Evolutionary conservation across 345 rosid genomes (phyloP).

Genomic region (Physaria fendleri): DNA sequence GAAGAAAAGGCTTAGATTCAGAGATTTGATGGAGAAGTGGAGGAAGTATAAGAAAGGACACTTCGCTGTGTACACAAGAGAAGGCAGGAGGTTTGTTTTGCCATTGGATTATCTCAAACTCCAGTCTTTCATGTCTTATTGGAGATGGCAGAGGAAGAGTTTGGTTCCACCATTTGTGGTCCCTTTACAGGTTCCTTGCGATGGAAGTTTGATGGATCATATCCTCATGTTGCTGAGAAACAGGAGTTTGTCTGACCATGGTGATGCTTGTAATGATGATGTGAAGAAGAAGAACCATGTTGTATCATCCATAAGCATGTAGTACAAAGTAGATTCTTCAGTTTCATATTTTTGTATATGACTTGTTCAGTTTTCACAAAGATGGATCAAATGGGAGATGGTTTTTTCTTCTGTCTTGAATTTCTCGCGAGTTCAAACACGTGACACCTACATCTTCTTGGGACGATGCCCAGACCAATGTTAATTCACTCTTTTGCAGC

Average conservation of each 20-base stretch:
- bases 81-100: slow-evolving; percentile 46
- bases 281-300: slow-evolving; percentile 20
- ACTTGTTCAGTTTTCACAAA: no score
- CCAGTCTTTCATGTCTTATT: slow-evolving; percentile 45
- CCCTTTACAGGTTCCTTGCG: slow-evolving; percentile 49
- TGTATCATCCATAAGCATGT: slow-evolving; percentile 20
- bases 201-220: slow-evolving; percentile 40
- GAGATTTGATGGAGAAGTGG: slow-evolving; percentile 39
- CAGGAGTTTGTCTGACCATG: slow-evolving; percentile 25
- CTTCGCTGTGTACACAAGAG: slow-evolving; percentile 45
- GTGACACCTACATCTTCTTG: no score
- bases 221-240: slow-evolving; percentile 34
- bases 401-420: no score
- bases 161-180: slow-evolving; percentile 38
- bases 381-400: no score
- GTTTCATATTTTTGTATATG: slow-evolving; percentile 26
- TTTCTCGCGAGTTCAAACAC: no score
- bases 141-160: slow-evolving; percentile 54
- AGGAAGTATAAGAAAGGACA: slow-evolving; percentile 43
- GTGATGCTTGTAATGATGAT: slow-evolving; percentile 13
- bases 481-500: no score
- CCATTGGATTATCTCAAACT: slow-evolving; percentile 40
- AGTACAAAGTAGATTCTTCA: slow-evolving; percentile 32
- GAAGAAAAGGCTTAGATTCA: slow-evolving; percentile 30
- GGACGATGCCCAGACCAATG: no score